Conservation (phyloP, 2,329 filamentous ascomycete genomes). For the Corinectria fuckeliana region DNA sequence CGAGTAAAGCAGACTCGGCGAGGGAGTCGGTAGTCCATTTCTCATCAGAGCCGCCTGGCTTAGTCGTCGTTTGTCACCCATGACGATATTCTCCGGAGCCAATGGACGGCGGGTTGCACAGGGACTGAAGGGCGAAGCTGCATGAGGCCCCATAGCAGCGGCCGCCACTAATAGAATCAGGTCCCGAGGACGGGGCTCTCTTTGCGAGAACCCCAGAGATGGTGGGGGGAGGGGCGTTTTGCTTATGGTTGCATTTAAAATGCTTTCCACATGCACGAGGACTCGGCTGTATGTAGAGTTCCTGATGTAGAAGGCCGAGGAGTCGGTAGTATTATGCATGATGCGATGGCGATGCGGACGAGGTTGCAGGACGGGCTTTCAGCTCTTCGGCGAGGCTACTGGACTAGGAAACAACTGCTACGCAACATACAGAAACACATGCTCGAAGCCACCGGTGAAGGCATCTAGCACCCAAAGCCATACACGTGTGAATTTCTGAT, state of each 20-base stretch:
- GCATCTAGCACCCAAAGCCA: background rate
- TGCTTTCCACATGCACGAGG: background rate
- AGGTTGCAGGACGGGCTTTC: background rate
- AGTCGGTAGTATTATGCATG: background rate
- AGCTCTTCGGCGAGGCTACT: background rate
- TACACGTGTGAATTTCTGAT: no score
- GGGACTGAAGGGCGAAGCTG: background rate
- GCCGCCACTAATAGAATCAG: no score
- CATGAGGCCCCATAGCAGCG: conserved; percentile 5
- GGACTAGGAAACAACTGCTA: background rate
- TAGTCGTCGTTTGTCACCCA: conserved; percentile 19
- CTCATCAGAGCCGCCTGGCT: background rate
- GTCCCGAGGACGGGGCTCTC: no score
- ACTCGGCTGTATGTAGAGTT: no score
- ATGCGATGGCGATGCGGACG: background rate
- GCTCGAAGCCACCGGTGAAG: background rate
- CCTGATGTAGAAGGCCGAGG: background rate
- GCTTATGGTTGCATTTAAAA: background rate
- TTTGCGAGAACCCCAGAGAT: background rate
- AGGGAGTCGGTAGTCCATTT: background rate
- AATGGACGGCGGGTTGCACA: conserved; percentile 4
- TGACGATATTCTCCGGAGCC: conserved; percentile 1
- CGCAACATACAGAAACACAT: background rate
- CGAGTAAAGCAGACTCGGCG: background rate
- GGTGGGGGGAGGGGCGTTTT: no score